A percentile compares a stretch with the other conserved stretches of the same genome.
Evolutionary conservation across 2,329 filamentous ascomycete genomes (phyloP).

Genomic region (Sclerotinia glacialis): DNA sequence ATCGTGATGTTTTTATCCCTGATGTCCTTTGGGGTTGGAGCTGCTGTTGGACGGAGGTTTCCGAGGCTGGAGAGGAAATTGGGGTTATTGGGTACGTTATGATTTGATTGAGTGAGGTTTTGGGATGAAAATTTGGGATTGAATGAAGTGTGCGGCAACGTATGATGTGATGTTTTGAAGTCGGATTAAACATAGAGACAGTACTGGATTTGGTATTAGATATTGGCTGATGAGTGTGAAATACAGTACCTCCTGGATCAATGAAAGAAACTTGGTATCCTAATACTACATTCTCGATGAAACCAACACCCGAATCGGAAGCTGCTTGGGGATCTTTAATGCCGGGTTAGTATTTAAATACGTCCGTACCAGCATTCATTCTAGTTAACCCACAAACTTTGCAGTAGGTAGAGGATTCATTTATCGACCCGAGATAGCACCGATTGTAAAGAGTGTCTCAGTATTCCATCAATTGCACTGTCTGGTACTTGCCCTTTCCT

Average conservation of each 20-base stretch:
- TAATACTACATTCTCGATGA: constrained; percentile 17
- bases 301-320: constrained; percentile 18
- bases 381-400: not conserved
- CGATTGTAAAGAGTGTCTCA: constrained; percentile 4
- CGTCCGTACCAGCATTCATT: no score
- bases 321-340: constrained; percentile 20
- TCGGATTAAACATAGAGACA: not conserved
- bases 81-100: not conserved
- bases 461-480: constrained; percentile 30
- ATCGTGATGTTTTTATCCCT: not conserved
- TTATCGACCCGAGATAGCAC: constrained; percentile 12
- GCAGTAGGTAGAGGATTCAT: constrained; percentile 14
- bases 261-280: constrained; percentile 20
- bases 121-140: not conserved
- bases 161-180: not conserved
- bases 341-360: not conserved
- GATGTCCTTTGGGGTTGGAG: not conserved
- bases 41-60: not conserved
- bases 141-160: not conserved
- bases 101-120: no score
- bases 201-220: not conserved
- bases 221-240: not conserved
- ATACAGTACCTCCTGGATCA: constrained; percentile 14
- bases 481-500: constrained; percentile 14
- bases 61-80: not conserved